phyloP scores from a whole-genome alignment of 1,284 basidiomycete genomes.

The Pseudozyma tsukubaensis region DNA sequence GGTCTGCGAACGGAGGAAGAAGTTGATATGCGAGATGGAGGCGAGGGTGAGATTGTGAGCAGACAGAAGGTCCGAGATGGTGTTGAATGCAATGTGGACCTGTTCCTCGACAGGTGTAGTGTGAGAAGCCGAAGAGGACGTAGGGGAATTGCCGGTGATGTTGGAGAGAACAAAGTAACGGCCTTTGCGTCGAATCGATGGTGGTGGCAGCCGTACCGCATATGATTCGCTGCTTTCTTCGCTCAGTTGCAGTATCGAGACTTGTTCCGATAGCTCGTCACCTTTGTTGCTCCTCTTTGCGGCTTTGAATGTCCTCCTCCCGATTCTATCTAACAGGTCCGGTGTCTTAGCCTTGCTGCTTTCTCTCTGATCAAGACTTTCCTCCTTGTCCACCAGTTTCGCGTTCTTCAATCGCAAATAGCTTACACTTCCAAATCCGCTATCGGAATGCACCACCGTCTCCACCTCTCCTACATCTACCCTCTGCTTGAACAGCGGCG shows the following conservation, averaged over 20 bases:
- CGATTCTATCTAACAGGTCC: slow-evolving; percentile 40
- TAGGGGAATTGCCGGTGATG: slow-evolving; percentile 16
- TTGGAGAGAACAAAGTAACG: slow-evolving; percentile 34
- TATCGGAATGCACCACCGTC: slow-evolving; percentile 61
- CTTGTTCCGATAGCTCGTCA: background rate
- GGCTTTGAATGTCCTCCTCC: slow-evolving; percentile 36
- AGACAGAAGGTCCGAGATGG: slow-evolving; percentile 13
- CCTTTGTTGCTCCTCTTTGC: background rate
- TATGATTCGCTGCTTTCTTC: background rate
- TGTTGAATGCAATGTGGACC: slow-evolving; percentile 21
- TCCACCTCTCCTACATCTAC: slow-evolving; percentile 73
- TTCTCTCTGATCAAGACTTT: background rate
- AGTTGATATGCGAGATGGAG: slow-evolving; percentile 82
- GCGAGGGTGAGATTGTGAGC: background rate
- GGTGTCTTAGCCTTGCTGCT: slow-evolving; percentile 4
- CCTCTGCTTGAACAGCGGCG: slow-evolving; percentile 84
- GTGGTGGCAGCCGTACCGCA: slow-evolving; percentile 3
- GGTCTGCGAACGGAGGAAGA: slow-evolving; percentile 76
- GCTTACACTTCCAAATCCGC: slow-evolving; percentile 61
- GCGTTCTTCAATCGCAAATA: slow-evolving; percentile 59
- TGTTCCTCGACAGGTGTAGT: slow-evolving; percentile 24
- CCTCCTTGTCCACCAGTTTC: slow-evolving; percentile 47
- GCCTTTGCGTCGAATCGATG: slow-evolving; percentile 22
- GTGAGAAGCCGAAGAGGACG: background rate
- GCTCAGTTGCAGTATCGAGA: background rate